A percentile compares a stretch with the other conserved stretches of the same genome.
phyloP scores from a whole-genome alignment of 1,284 basidiomycete genomes.

The Papiliotrema flavescens region DNA sequence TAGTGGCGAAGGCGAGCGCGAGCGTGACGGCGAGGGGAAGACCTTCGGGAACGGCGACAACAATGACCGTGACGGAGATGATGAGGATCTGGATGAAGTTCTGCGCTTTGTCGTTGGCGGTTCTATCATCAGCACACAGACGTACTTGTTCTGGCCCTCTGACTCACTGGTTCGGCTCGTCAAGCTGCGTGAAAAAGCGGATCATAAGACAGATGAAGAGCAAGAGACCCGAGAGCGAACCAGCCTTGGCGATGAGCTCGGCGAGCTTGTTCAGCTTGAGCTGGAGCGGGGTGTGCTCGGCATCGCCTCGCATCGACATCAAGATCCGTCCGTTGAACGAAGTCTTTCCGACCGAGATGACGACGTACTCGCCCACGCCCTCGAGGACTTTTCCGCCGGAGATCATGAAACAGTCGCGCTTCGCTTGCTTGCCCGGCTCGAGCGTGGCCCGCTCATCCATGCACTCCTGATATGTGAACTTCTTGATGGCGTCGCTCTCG shows the following conservation, averaged over 20 bases:
- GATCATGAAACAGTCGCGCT: constrained; percentile 89
- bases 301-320: constrained; percentile 60
- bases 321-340: constrained; percentile 95
- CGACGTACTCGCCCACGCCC: constrained; percentile 88
- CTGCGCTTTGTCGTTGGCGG: constrained; percentile 78
- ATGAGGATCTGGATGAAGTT: constrained; percentile 91
- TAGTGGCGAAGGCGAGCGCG: constrained; percentile 93
- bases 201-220: constrained; percentile 88
- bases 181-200: constrained; percentile 85
- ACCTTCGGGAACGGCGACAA: constrained; percentile 96
- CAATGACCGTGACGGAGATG: constrained; percentile 89
- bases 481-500: constrained; percentile 92
- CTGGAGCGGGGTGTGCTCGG: constrained; percentile 75
- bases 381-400: constrained; percentile 94
- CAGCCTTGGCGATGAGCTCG: constrained; percentile 89
- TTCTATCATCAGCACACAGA: constrained; percentile 49
- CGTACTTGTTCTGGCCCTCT: too few species aligned
- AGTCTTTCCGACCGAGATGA: constrained; percentile 85
- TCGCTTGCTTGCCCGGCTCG: constrained; percentile 49
- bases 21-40: constrained; percentile 94
- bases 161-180: constrained; percentile 55
- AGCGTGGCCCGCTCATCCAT: constrained; percentile 51
- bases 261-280: constrained; percentile 88
- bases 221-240: constrained; percentile 73
- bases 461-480: constrained; percentile 76